Evolutionary conservation across 805 yeast species (phyloP), one percentile per base, ranked within the genome.

Genomic region (Candida orba): DNA sequence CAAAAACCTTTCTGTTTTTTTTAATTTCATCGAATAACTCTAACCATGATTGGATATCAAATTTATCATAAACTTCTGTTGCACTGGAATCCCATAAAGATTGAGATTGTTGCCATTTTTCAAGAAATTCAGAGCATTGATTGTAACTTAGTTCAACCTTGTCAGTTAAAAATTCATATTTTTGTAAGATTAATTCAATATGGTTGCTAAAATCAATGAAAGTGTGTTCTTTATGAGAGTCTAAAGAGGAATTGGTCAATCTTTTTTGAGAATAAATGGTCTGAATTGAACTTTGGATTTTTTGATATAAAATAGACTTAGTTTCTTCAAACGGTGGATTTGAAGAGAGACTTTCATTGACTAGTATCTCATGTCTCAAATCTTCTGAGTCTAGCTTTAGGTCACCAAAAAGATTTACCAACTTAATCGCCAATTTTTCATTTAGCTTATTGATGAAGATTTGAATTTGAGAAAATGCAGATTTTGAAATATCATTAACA

Each of bases 71-170:
- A 4, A 78, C 70, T 0, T 65, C 66, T 2, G 67, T 70, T 0
- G 71, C 51, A 13, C 70, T 66, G 9, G 81, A 52, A 47, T 75
- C 79, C 86, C 89, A 81, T 5, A 84, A 57, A 1, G 71, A 59
- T 53, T 80, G 84, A 24, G 81, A 65, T 18, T 60, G 62, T 2
- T 55, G 52, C 95, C 95, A 85, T 15, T 65, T 63, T 1, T 52
- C 42, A 15, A 73, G 58, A 50, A 79, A 80, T 0, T 15, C 40
- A 0, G 51, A 37, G 0, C 75, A 71, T 3, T 56, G 44, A 0
- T 37, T 33, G 17, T 65, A 54, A 4, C 63, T 44, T 0, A 18
- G 20, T n/a, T 73, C 75, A 6, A 78, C 54, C 4, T 49, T 44
- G 2, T 39, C 40, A 14, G 66, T 40, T 6, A 62, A 56, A 1